Percentiles rank a stretch among this genome's conserved stretches.
phyloP scores from a whole-genome alignment of 2,329 filamentous ascomycete species.

The Pestalotiopsis sp. region DNA sequence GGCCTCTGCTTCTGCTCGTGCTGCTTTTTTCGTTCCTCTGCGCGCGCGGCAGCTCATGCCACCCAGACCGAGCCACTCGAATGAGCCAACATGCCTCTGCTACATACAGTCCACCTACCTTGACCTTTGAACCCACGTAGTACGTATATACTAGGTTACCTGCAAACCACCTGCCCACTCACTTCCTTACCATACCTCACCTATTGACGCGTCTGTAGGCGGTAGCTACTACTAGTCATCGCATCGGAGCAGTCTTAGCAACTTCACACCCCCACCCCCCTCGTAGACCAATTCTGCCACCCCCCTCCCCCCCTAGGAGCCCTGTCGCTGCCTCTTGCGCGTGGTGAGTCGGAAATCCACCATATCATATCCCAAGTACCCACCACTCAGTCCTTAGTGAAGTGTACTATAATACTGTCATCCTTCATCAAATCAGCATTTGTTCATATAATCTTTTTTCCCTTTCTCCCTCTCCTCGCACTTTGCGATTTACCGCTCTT shows the following conservation, averaged over 20 bases:
- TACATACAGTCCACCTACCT: not conserved
- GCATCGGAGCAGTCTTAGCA: conserved; percentile 3
- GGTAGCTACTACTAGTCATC: conserved; percentile 7
- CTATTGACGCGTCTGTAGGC: conserved; percentile 11
- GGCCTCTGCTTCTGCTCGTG: not conserved
- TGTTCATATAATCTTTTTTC: conserved; percentile 16
- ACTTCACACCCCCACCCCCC: not conserved
- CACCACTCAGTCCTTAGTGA: conserved; percentile 18
- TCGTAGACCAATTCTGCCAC: not conserved
- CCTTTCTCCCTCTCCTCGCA: not conserved
- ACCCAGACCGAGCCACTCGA: not conserved
- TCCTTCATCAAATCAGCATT: conserved; percentile 16
- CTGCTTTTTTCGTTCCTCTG: not conserved
- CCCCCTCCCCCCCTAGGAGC: not conserved
- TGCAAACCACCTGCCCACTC: not conserved
- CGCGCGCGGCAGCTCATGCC: conserved; percentile 11
- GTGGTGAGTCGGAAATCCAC: conserved; percentile 13
- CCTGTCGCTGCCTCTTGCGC: conserved; percentile 5
- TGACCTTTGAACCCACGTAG: not conserved
- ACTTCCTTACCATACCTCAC: conserved; percentile 1
- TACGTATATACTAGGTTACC: not conserved
- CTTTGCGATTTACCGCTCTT: conserved; percentile 13
- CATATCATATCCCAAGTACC: conserved; percentile 16
- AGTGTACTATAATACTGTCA: conserved; percentile 18
- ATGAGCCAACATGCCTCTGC: not conserved